A percentile compares a stretch with the other conserved stretches of the same genome.
phyloP scores from a whole-genome alignment of 2,329 filamentous ascomycete genomes.

The Sarocladium strictum region DNA sequence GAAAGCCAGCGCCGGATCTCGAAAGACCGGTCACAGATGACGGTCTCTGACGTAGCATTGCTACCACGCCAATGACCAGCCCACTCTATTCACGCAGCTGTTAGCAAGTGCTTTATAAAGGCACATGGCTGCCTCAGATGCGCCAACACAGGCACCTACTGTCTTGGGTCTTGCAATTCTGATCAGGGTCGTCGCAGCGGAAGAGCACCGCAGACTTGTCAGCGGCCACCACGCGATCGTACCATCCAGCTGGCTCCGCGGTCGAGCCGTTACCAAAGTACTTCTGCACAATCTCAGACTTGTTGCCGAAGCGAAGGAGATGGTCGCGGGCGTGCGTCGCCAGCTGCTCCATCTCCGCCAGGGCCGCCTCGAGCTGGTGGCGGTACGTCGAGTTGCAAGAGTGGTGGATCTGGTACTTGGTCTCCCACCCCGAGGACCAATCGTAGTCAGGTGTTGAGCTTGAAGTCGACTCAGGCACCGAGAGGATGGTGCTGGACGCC shows the following conservation, averaged over 20 bases:
- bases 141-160: constrained; percentile 23
- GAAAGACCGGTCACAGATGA: constrained; percentile 62
- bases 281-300: constrained; percentile 54
- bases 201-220: constrained; percentile 54
- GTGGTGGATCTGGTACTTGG: constrained; percentile 47
- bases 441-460: constrained; percentile 21
- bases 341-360: constrained; percentile 53
- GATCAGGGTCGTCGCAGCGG: constrained; percentile 63
- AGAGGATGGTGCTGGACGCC: constrained; percentile 17
- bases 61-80: constrained; percentile 62
- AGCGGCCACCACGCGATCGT: constrained; percentile 51
- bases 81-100: constrained; percentile 39
- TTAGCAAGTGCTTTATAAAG: neutral
- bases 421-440: constrained; percentile 27
- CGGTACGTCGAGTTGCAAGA: constrained; percentile 61
- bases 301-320: constrained; percentile 49
- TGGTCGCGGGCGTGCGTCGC: constrained; percentile 58
- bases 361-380: constrained; percentile 46
- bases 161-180: constrained; percentile 51
- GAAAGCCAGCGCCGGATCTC: constrained; percentile 48
- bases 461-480: constrained; percentile 11
- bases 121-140: too few species aligned
- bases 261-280: constrained; percentile 60
- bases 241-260: constrained; percentile 55
- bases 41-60: constrained; percentile 61